Evolutionary conservation across 2,329 filamentous ascomycete species (phyloP).

Genomic region (Ophiocordyceps camponoti-leonardi): DNA sequence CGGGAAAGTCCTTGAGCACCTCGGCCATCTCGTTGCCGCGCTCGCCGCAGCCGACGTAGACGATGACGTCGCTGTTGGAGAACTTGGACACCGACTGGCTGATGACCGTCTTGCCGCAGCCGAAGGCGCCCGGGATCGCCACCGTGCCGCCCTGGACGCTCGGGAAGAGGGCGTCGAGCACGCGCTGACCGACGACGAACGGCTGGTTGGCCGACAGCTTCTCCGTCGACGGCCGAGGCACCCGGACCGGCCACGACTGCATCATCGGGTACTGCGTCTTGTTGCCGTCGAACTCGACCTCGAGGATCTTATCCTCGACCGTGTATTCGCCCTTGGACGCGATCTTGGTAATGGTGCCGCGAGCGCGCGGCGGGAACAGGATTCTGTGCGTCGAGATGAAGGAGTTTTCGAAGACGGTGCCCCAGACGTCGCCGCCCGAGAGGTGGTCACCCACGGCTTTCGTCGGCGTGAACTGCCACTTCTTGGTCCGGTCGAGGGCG

Average conservation of each 20-base stretch:
- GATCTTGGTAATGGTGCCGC: slow-evolving; percentile 84
- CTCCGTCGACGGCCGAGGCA: slow-evolving; percentile 80
- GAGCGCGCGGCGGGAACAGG: slow-evolving; percentile 72
- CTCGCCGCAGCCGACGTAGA: slow-evolving; percentile 86
- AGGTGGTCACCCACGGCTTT: slow-evolving; percentile 96
- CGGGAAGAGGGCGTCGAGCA: slow-evolving; percentile 90
- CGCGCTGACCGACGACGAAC: slow-evolving; percentile 92
- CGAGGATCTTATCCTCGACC: slow-evolving; percentile 82
- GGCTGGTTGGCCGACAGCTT: slow-evolving; percentile 79
- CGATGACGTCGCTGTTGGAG: slow-evolving; percentile 97
- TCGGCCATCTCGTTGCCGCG: slow-evolving; percentile 99
- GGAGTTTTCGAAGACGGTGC: slow-evolving; percentile 88
- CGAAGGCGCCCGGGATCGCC: slow-evolving; percentile 95
- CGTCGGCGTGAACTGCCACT: slow-evolving; percentile 88
- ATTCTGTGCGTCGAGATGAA: slow-evolving; percentile 89
- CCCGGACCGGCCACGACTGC: slow-evolving; percentile 96
- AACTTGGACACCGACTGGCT: slow-evolving; percentile 98
- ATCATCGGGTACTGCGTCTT: slow-evolving; percentile 95
- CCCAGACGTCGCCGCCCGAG: slow-evolving; percentile 90
- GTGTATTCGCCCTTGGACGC: slow-evolving; percentile 83
- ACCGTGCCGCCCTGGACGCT: slow-evolving; percentile 94
- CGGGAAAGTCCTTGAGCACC: slow-evolving; percentile 98
- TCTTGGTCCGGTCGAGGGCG: slow-evolving; percentile 75
- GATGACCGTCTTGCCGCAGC: slow-evolving; percentile 98
- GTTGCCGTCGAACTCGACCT: slow-evolving; percentile 93